Conservation (phyloP, 148 eudicot species). For the Oxyria digyna region DNA sequence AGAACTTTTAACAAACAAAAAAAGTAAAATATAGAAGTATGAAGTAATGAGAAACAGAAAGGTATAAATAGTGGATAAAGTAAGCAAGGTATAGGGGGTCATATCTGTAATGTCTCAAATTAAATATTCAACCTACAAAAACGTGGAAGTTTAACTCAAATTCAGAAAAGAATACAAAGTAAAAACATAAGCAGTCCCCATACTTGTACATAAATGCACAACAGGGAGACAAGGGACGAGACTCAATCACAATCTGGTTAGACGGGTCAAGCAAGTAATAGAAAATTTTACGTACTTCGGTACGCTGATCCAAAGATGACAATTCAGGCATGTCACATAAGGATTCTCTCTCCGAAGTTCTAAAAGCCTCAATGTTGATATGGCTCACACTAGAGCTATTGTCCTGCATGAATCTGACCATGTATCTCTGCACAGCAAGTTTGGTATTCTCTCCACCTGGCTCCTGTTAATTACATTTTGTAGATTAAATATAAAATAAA, state of each 20-base stretch:
- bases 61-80: background rate
- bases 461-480: conserved; percentile 22
- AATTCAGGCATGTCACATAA: conserved; percentile 28
- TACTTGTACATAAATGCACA: background rate
- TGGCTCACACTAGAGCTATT: conserved; percentile 20
- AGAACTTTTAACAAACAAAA: background rate
- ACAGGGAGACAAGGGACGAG: background rate
- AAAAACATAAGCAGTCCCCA: background rate
- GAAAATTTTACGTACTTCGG: conserved; percentile 43
- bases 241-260: background rate
- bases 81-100: background rate
- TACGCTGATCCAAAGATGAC: conserved; percentile 50
- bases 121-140: background rate
- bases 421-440: conserved; percentile 46
- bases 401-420: conserved; percentile 52
- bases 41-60: background rate
- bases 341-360: conserved; percentile 27
- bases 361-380: conserved; percentile 34
- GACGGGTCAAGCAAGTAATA: background rate
- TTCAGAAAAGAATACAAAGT: background rate
- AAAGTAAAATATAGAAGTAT: background rate
- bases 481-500: background rate
- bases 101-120: background rate
- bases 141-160: background rate
- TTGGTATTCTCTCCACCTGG: conserved; percentile 18